Evolutionary conservation across 2,329 filamentous ascomycete species (phyloP).

Genomic region (Talaromyces sp.): DNA sequence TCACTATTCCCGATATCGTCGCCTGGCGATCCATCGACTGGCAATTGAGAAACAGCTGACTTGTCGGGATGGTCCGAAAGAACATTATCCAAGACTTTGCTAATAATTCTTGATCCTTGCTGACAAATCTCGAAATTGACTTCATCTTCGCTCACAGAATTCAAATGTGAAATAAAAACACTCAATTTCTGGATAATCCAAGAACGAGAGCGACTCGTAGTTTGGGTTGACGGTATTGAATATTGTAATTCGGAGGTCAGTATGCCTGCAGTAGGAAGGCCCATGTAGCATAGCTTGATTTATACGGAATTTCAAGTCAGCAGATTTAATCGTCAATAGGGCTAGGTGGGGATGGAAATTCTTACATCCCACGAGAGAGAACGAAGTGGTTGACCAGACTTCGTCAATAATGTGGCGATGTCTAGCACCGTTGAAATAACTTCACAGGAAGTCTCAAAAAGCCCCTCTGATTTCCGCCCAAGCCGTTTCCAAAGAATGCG

Average conservation of each 20-base stretch:
- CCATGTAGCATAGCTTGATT: constrained; percentile 3
- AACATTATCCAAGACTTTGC: background rate
- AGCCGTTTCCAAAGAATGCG: background rate
- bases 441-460: background rate
- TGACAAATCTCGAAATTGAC: background rate
- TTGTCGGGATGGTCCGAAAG: background rate
- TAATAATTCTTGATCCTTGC: background rate
- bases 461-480: background rate
- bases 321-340: background rate
- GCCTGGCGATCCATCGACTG: background rate
- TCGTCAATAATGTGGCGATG: background rate
- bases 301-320: background rate
- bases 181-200: constrained; percentile 1
- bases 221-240: background rate
- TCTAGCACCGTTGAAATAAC: background rate
- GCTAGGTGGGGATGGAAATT: background rate
- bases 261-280: constrained; percentile 12
- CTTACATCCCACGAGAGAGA: background rate
- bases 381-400: background rate
- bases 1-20: background rate
- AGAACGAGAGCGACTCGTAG: background rate
- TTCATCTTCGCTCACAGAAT: background rate
- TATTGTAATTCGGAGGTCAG: constrained; percentile 5
- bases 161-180: background rate
- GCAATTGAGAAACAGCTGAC: background rate